These are phyloP conservation scores for Magnolia changhungtana DNA, from an alignment of 164 flowering plant genomes.

Conservation along the genomic window DNA sequence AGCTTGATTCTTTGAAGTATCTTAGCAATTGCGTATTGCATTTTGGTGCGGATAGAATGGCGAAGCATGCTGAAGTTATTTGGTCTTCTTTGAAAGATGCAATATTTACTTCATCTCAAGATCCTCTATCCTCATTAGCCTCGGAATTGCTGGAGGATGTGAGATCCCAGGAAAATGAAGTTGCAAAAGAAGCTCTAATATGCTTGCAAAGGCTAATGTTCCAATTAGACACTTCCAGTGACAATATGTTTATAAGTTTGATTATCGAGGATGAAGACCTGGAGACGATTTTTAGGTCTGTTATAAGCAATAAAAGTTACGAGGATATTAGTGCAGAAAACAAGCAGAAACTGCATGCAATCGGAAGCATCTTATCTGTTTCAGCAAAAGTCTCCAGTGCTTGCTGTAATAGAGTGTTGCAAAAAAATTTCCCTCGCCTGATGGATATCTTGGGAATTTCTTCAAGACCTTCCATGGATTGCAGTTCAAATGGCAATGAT, in stretches of 20 bases:
- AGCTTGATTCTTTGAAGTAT: slow-evolving; percentile 89
- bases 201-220: slow-evolving; percentile 49
- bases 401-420: slow-evolving; percentile 48
- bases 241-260: slow-evolving; percentile 32
- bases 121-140: slow-evolving; percentile 26
- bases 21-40: slow-evolving; percentile 50
- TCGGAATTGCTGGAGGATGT: slow-evolving; percentile 33
- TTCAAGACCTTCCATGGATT: slow-evolving; percentile 15
- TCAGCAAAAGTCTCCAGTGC: slow-evolving; percentile 49
- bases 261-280: slow-evolving; percentile 63
- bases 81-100: slow-evolving; percentile 71
- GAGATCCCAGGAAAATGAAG: slow-evolving; percentile 48
- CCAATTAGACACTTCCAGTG: slow-evolving; percentile 28
- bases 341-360: slow-evolving; percentile 51
- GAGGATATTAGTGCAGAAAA: slow-evolving; percentile 35
- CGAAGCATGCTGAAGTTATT: slow-evolving; percentile 53
- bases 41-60: slow-evolving; percentile 71
- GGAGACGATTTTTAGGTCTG: slow-evolving; percentile 37
- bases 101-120: slow-evolving; percentile 29
- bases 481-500: slow-evolving; percentile 10
- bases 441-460: slow-evolving; percentile 44
- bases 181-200: slow-evolving; percentile 49
- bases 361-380: slow-evolving; percentile 52
- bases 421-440: slow-evolving; percentile 47
- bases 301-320: slow-evolving; percentile 26